These are phyloP conservation scores for Sordaria brevicollis DNA, from an alignment of 495 filamentous ascomycete species.

Conservation along the genomic window DNA sequence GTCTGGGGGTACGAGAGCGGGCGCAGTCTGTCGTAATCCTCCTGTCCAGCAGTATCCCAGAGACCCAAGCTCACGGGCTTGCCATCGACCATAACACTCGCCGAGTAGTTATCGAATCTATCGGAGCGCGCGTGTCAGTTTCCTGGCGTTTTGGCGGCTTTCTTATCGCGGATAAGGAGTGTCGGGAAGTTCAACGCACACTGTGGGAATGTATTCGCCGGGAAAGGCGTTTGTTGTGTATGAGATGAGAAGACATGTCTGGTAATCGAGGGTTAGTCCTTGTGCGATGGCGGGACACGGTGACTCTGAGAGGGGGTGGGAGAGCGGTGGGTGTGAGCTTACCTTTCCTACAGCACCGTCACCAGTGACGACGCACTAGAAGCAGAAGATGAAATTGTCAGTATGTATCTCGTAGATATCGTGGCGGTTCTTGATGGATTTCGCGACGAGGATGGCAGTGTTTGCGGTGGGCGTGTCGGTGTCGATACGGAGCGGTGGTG, in stretches of 20 bases:
- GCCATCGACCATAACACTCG: conserved; percentile 96
- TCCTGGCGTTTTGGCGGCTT: conserved; percentile 31
- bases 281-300: not conserved
- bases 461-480: conserved; percentile 2
- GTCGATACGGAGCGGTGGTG: not conserved
- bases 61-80: conserved; percentile 93
- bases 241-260: conserved; percentile 99
- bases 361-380: conserved; percentile 93
- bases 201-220: conserved; percentile 97
- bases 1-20: conserved; percentile 97
- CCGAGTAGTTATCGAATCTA: conserved; percentile 98
- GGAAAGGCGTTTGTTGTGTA: conserved; percentile 99
- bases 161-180: conserved; percentile 40
- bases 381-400: conserved; percentile 15
- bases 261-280: conserved; percentile 20
- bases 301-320: too few relatives aligned
- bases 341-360: conserved; percentile 99
- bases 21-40: conserved; percentile 93
- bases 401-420: not conserved
- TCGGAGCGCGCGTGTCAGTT: conserved; percentile 18
- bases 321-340: conserved; percentile 16
- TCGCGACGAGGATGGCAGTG: conserved; percentile 5
- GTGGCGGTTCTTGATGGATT: not conserved
- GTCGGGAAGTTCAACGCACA: conserved; percentile 50
- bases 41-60: conserved; percentile 98